A percentile compares a stretch with the other conserved stretches of the same genome.
Conservation (phyloP, 805 yeast species). For the Schwanniomyces occidentalis region DNA sequence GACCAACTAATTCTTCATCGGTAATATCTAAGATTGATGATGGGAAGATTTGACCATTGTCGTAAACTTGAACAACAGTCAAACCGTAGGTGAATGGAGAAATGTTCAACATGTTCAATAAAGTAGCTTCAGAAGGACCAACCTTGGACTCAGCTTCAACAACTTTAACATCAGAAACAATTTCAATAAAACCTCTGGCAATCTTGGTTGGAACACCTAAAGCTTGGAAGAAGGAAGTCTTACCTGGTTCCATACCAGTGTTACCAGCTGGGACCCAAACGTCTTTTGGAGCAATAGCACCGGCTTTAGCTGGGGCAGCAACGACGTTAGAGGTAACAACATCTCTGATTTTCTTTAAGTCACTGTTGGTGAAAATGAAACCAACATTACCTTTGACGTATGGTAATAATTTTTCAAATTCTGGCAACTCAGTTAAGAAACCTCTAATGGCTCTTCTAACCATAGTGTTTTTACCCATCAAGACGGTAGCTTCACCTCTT, state of each 20-base stretch:
- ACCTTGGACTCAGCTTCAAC: constrained; percentile 83
- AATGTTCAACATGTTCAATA: constrained; percentile 98
- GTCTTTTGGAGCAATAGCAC: constrained; percentile 98
- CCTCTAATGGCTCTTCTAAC: constrained; percentile 99
- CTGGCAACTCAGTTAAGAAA: constrained; percentile 91
- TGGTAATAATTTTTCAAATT: constrained; percentile 92
- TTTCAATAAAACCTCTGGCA: constrained; percentile 99
- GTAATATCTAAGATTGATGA: constrained; percentile 96
- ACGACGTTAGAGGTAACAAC: constrained; percentile 87
- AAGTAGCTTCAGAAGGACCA: constrained; percentile 98
- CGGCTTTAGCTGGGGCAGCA: constrained; percentile 99
- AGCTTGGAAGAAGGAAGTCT: constrained; percentile 99
- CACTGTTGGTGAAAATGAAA: constrained; percentile 98
- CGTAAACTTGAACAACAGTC: constrained; percentile 95
- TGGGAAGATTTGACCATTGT: constrained; percentile 98
- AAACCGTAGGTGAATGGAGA: constrained; percentile 99
- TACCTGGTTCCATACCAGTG: constrained; percentile 99
- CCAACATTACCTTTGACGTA: constrained; percentile 98
- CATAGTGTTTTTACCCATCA: constrained; percentile 99
- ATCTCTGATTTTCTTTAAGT: constrained; percentile 91
- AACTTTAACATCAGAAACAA: constrained; percentile 94
- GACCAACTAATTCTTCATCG: constrained; percentile 90
- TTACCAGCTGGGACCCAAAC: constrained; percentile 98
- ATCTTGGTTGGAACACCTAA: constrained; percentile 99
- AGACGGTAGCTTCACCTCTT: constrained; percentile 91